Evolutionary conservation across 768 basidiomycete species (phyloP), one percentile per base, ranked within the genome.

Genomic region (Tulasnella calospora): DNA sequence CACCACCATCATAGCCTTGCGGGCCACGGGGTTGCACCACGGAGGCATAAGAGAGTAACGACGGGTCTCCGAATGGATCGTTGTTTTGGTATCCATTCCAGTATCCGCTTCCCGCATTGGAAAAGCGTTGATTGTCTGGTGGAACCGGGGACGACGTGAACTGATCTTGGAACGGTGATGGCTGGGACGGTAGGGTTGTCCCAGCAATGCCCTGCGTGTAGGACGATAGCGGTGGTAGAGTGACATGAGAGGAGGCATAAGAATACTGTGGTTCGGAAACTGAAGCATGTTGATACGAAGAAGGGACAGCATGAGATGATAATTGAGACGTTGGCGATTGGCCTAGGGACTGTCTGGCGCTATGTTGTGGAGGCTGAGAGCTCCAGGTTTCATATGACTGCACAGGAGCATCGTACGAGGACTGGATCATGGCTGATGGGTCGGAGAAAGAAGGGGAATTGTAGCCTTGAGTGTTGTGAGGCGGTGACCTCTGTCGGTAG

Each of bases 1-100:
- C 51, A 8, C 23, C 51, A 8, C 1, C 7, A 8, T 51, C 51
- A n/a, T 51, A 51, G 51, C 51, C 51, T 51, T 51, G 51, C 9
- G 51, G 51, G 51, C 51, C 51, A 4, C 10, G 21, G 51, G 51
- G 51, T 51, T 51, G 51, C 51, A 51, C 51, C 51, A 51, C 51
- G 5, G 51, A n/a, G 10, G 51, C 51, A 23, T 51, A 51, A 5
- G 72, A 46, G 9, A 73, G 72, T 36, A 41, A 27, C 33, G 72
- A 36, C 38, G 72, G 27, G 17, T 73, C 70, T 21, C 70, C 72
- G 40, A 41, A 73, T 36, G 72, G 46, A 40, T 73, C 72, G 72
- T 73, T 73, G 27, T 7, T 46, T 19, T 40, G 40, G 30, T 73
- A 73, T 41, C 72, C 72, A 73, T 30, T 73, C 72, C 72, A 73